Conservation (phyloP, 768 basidiomycete species). For the Auricularia cornea region DNA sequence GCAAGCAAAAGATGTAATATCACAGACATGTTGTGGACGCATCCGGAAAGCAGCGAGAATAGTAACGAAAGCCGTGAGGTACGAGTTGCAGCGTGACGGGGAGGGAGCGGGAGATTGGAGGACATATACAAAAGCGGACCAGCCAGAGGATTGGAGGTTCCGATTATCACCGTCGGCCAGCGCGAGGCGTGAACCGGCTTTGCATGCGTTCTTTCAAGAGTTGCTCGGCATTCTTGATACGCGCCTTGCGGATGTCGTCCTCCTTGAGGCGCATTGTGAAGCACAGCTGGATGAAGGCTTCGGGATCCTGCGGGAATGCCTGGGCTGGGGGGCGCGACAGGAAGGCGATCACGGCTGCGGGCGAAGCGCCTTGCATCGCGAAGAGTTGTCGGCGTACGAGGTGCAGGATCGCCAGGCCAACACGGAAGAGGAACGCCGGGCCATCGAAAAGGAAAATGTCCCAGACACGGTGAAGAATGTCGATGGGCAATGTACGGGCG, state of each 20-base stretch:
- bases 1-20: no score
- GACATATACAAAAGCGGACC: background rate
- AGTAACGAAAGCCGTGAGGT: no score
- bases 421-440: conserved; percentile 63
- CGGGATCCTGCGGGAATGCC: conserved; percentile 49
- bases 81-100: no score
- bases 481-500: conserved; percentile 53
- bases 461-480: conserved; percentile 69
- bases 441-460: conserved; percentile 79
- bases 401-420: conserved; percentile 56
- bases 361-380: conserved; percentile 25
- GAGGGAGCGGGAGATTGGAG: background rate
- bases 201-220: conserved; percentile 3
- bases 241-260: conserved; percentile 68
- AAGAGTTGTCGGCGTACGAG: conserved; percentile 54
- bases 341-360: conserved; percentile 35
- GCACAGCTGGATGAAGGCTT: conserved; percentile 53
- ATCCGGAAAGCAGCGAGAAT: no score
- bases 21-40: no score
- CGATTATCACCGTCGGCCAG: background rate
- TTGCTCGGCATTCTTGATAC: conserved; percentile 39
- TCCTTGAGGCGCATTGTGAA: conserved; percentile 67
- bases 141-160: background rate
- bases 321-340: conserved; percentile 44
- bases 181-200: background rate